Conservation (phyloP, 2,329 filamentous ascomycete species). For the Microcera coccophila region DNA sequence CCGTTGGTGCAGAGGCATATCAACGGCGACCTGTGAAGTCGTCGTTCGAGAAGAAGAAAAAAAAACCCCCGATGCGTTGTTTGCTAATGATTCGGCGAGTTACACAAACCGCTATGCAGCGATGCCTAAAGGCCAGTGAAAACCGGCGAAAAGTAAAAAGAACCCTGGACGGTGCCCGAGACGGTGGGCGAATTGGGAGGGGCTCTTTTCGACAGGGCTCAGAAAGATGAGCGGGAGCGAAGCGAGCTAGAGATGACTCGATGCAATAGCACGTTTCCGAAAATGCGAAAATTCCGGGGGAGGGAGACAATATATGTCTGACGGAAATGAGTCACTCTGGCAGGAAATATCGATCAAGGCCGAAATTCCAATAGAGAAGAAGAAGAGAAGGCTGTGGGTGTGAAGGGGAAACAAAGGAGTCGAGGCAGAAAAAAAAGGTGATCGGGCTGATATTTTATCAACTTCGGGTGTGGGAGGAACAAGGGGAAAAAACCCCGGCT, state of each 20-base stretch:
- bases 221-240: slow-evolving; percentile 20
- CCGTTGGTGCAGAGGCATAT: slow-evolving; percentile 29
- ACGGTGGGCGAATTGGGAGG: slow-evolving; percentile 20
- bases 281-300: no score
- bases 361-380: neutral
- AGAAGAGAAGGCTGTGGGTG: slow-evolving; percentile 18
- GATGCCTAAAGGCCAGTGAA: slow-evolving; percentile 31
- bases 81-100: slow-evolving; percentile 18
- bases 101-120: slow-evolving; percentile 21
- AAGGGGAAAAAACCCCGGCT: slow-evolving; percentile 21
- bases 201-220: slow-evolving; percentile 14
- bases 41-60: slow-evolving; percentile 18
- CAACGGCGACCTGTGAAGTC: slow-evolving; percentile 19
- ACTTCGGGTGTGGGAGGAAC: slow-evolving; percentile 29
- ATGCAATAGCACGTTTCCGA: no score
- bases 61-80: slow-evolving; percentile 15
- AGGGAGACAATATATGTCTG: neutral
- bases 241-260: slow-evolving; percentile 16
- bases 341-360: neutral
- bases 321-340: neutral
- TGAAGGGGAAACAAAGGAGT: slow-evolving; percentile 15
- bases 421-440: slow-evolving; percentile 24
- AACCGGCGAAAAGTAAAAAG: slow-evolving; percentile 14
- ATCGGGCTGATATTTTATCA: slow-evolving; percentile 30
- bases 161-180: slow-evolving; percentile 5